phyloP scores from a whole-genome alignment of 2,329 filamentous ascomycete species.

The Cylindrodendrum hubeiense region DNA sequence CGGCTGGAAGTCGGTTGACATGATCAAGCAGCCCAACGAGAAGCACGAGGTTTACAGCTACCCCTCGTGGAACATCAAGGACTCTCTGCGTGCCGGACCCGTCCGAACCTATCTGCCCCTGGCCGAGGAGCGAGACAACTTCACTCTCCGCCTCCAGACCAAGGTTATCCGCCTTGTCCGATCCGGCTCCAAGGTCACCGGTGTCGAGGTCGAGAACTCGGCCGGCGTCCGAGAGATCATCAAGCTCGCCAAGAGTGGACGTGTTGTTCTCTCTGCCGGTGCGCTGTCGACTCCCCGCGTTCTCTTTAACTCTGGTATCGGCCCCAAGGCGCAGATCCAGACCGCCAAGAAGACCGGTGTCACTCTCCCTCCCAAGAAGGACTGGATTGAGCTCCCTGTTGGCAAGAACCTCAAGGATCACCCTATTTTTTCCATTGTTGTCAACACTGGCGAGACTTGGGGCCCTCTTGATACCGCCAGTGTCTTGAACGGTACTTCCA shows the following conservation, averaged over 20 bases:
- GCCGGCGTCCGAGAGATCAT: constrained; percentile 66
- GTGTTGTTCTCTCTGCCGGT: constrained; percentile 76
- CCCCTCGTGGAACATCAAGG: constrained; percentile 75
- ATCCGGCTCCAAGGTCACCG: constrained; percentile 69
- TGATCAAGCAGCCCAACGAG: constrained; percentile 68
- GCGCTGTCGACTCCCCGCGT: constrained; percentile 76
- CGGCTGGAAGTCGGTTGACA: constrained; percentile 73
- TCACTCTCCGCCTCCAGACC: constrained; percentile 74
- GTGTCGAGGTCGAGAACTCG: constrained; percentile 71
- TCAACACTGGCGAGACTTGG: constrained; percentile 36
- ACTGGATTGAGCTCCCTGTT: constrained; percentile 70
- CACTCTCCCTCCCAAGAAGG: constrained; percentile 60
- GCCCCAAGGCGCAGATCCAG: constrained; percentile 69
- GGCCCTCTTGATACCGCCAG: constrained; percentile 54
- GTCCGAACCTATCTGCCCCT: constrained; percentile 77
- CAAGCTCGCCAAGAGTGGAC: constrained; percentile 69
- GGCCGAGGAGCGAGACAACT: constrained; percentile 70
- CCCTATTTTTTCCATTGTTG: constrained; percentile 51
- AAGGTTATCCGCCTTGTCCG: constrained; percentile 74
- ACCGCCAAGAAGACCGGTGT: constrained; percentile 63
- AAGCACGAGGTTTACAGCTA: constrained; percentile 76
- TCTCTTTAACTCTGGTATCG: constrained; percentile 71
- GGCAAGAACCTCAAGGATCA: constrained; percentile 69
- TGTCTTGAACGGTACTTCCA: constrained; percentile 58
- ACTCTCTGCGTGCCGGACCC: constrained; percentile 76